phyloP scores from a whole-genome alignment of 192 early-diverging fungal species.

The Backusella westeae region DNA sequence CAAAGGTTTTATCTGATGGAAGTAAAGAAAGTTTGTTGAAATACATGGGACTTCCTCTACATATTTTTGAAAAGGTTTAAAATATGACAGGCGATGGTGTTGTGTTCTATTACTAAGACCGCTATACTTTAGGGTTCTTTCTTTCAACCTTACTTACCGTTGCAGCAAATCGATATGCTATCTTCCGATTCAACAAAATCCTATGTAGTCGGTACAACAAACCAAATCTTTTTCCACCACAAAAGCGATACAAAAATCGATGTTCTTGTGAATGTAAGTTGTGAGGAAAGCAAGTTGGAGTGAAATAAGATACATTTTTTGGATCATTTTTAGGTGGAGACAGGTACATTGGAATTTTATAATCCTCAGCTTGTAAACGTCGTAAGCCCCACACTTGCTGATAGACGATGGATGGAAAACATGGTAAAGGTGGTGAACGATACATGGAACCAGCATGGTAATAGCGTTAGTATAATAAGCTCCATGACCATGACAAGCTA shows the following conservation, averaged over 20 bases:
- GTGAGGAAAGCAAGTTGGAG: background rate
- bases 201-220: constrained; percentile 77
- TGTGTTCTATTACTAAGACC: too few species aligned
- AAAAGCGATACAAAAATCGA: constrained; percentile 62
- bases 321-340: constrained; percentile 52
- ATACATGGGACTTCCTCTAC: constrained; percentile 59
- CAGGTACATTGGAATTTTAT: constrained; percentile 67
- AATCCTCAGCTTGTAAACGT: constrained; percentile 55
- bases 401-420: constrained; percentile 78
- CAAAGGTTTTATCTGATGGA: constrained; percentile 35
- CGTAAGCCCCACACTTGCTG: constrained; percentile 62
- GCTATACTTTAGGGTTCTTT: constrained; percentile 50
- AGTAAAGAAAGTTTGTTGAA: constrained; percentile 44
- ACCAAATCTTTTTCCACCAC: constrained; percentile 77
- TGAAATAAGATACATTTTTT: background rate
- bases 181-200: constrained; percentile 60
- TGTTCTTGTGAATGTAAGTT: constrained; percentile 71
- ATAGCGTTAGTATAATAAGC: background rate
- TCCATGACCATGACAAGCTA: background rate
- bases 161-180: constrained; percentile 81
- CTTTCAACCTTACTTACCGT: constrained; percentile 80
- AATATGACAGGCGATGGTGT: too few species aligned
- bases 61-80: constrained; percentile 47
- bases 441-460: constrained; percentile 56
- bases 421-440: constrained; percentile 63